Percentiles rank a stretch among this genome's conserved stretches.
Conservation (phyloP, 148 eudicot species). For the Rhododendron kiyosumense region DNA sequence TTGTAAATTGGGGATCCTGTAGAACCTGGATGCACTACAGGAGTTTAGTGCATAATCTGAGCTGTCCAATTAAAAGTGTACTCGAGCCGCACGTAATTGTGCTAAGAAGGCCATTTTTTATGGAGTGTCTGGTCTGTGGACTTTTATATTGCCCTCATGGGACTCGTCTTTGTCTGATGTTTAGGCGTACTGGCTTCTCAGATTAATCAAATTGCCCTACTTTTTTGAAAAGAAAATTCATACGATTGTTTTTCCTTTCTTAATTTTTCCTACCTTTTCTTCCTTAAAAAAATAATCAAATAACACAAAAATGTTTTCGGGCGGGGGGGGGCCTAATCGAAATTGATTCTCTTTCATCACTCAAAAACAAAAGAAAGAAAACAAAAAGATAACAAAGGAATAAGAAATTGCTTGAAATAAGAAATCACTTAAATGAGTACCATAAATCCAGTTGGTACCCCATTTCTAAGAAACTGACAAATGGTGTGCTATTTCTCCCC, state of each 20-base stretch:
- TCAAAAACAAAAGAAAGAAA: not conserved
- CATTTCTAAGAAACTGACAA: slow-evolving; percentile 19
- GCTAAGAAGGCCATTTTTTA: too few relatives aligned
- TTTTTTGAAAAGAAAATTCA: too few relatives aligned
- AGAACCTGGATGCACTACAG: not conserved
- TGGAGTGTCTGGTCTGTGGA: too few relatives aligned
- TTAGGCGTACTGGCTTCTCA: too few relatives aligned
- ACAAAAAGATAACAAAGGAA: not conserved
- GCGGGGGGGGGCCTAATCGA: not conserved
- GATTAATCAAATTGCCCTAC: too few relatives aligned
- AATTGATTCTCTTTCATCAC: slow-evolving; percentile 5
- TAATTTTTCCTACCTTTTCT: not conserved
- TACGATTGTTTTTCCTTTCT: too few relatives aligned
- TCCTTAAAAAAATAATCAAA: not conserved
- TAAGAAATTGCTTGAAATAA: slow-evolving; percentile 7
- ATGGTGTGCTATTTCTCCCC: not conserved
- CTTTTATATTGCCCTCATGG: too few relatives aligned
- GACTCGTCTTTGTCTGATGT: too few relatives aligned
- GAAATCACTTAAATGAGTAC: slow-evolving; percentile 4
- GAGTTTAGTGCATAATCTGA: not conserved
- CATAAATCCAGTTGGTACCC: slow-evolving; percentile 11
- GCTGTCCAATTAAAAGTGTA: not conserved
- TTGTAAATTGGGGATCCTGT: not conserved
- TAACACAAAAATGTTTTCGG: not conserved
- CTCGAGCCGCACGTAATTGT: too few relatives aligned